A percentile compares a stretch with the other conserved stretches of the same genome.
phyloP scores from a whole-genome alignment of 768 basidiomycete species.

The Boletellus ananas region DNA sequence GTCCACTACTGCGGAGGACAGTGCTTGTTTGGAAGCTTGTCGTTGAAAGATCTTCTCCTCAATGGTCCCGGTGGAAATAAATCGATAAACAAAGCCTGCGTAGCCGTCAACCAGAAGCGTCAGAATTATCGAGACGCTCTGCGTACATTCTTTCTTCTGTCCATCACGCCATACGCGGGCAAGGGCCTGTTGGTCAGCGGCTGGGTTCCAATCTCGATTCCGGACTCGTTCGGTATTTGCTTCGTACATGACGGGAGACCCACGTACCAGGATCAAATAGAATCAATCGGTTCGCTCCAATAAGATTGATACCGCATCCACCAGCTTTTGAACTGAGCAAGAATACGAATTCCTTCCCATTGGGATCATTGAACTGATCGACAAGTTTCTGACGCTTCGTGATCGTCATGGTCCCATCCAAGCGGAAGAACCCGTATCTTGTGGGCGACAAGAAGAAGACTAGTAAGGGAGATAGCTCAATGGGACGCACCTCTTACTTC shows the following conservation, averaged over 20 bases:
- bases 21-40: conserved; percentile 92
- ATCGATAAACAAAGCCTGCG: conserved; percentile 94
- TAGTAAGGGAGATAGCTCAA: neutral
- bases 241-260: neutral
- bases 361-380: conserved; percentile 92
- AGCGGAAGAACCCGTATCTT: conserved; percentile 85
- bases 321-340: conserved; percentile 93
- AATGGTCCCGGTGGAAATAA: conserved; percentile 95
- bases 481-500: conserved; percentile 68
- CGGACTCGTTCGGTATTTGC: neutral
- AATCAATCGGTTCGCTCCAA: conserved; percentile 93
- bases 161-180: conserved; percentile 99
- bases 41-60: conserved; percentile 99
- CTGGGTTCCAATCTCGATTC: conserved; percentile 91
- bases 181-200: conserved; percentile 96
- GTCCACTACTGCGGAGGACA: conserved; percentile 97
- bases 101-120: neutral
- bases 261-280: conserved; percentile 85
- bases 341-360: conserved; percentile 92
- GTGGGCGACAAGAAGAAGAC: neutral
- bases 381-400: conserved; percentile 92
- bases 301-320: conserved; percentile 95
- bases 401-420: conserved; percentile 95
- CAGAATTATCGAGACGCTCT: neutral
- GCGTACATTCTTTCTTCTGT: conserved; percentile 97